These are phyloP conservation scores for Talaromyces sp. DNA, from an alignment of 2,329 filamentous ascomycete species.

Conservation along the genomic window DNA sequence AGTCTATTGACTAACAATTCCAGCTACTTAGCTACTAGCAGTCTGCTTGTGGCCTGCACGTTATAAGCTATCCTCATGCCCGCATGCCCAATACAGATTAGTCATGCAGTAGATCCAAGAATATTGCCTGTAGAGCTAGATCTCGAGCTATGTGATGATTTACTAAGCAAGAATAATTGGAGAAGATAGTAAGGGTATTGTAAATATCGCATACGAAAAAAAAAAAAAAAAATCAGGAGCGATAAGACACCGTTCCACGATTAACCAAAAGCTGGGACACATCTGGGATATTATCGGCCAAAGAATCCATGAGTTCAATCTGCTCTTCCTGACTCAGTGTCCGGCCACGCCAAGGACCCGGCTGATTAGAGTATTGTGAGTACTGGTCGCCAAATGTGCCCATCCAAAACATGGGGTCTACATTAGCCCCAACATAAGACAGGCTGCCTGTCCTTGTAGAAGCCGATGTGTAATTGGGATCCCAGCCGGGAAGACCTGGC, in stretches of 20 bases:
- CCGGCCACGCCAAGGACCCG: constrained; percentile 50
- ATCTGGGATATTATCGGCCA: constrained; percentile 56
- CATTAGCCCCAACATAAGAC: constrained; percentile 26
- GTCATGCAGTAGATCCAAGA: background rate
- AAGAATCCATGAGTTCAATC: constrained; percentile 71
- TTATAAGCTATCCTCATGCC: no score
- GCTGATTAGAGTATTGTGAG: constrained; percentile 42
- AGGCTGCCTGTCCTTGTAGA: constrained; percentile 31
- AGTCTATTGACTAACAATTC: background rate
- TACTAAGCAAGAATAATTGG: background rate
- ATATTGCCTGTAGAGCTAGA: background rate
- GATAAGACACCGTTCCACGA: constrained; percentile 8
- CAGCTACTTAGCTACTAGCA: background rate
- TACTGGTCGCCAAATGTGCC: constrained; percentile 41
- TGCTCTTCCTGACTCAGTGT: constrained; percentile 74
- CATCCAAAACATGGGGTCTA: constrained; percentile 38
- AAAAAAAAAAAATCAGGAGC: constrained; percentile 3
- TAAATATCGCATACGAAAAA: background rate
- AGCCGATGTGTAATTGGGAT: constrained; percentile 33
- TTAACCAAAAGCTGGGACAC: constrained; percentile 23
- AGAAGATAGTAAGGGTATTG: background rate
- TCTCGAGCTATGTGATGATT: background rate
- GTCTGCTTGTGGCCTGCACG: background rate
- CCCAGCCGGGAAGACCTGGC: constrained; percentile 36
- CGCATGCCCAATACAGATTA: background rate